Conservation (phyloP, 495 filamentous ascomycete species). For the Echria macrotheca region DNA sequence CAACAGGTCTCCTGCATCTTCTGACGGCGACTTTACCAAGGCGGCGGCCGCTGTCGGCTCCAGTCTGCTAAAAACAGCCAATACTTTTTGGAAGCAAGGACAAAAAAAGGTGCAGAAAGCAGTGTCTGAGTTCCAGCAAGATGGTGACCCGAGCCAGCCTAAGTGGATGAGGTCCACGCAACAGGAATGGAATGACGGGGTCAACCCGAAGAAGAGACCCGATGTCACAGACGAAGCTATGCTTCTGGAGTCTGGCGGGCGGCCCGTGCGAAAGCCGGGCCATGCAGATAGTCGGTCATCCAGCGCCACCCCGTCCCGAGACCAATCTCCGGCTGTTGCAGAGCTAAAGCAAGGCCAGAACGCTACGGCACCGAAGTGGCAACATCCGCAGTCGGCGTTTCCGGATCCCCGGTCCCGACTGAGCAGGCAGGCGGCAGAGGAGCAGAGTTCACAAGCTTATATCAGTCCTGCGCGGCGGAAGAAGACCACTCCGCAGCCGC, state of each 20-base stretch:
- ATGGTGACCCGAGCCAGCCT: conserved; percentile 73
- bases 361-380: conserved; percentile 37
- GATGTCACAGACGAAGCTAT: conserved; percentile 81
- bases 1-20: conserved; percentile 52
- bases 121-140: conserved; percentile 79
- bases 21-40: conserved; percentile 73
- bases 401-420: conserved; percentile 56
- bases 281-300: conserved; percentile 21
- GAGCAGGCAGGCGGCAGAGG: conserved; percentile 67
- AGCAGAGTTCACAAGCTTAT: conserved; percentile 79
- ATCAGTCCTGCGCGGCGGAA: conserved; percentile 81
- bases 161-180: conserved; percentile 86
- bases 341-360: conserved; percentile 16
- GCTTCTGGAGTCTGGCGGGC: conserved; percentile 69
- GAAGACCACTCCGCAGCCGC: conserved; percentile 50
- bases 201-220: conserved; percentile 15
- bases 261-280: conserved; percentile 36
- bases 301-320: conserved; percentile 28
- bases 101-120: conserved; percentile 94
- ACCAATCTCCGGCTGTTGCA: conserved; percentile 43
- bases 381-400: conserved; percentile 37
- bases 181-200: conserved; percentile 23
- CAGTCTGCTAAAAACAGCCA: conserved; percentile 87
- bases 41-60: conserved; percentile 75
- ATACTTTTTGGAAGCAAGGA: conserved; percentile 86